Evolutionary conservation across 176 grass and related monocot species (phyloP), one percentile per base, ranked within the genome.

Genomic region (Saccharum officinarum): DNA sequence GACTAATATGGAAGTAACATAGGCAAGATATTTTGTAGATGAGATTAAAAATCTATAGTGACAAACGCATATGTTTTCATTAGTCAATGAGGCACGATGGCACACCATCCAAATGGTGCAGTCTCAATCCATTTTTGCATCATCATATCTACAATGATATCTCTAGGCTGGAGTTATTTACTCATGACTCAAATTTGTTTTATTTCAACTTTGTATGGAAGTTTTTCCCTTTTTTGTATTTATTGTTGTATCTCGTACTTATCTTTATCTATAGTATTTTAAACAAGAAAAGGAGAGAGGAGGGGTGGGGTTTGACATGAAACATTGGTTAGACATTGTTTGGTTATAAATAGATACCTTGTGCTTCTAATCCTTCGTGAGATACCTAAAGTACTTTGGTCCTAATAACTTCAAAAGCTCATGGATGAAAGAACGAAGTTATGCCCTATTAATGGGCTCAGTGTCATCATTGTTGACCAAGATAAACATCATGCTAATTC

Each of bases 391-490:
- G 14, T 70, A 41, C 4, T 41, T n/a, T 37, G n/a, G 12, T 42
- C 18, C 11, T 46, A 13, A 38, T 11, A 70, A 9, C 41, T 8
- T 67, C 50, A 0, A 9, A 75, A 67, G 15, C 10, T 26, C 8
- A 87, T 82, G 85, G 45, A 25, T 22, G 8, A n/a, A 40, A 49
- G 16, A 22, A 40, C 34, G 74, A 37, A 42, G 65, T 60, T 11
- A 28, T 0, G 0, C 4, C 34, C 44, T n/a, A 33, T 2, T 13
- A 0, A 54, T 74, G 33, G 22, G 17, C 59, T 76, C 25, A 13
- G 37, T 45, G 61, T 82, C 36, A 25, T 87, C 5, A 46, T 69
- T 6, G 40, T 87, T 33, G 71, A 87, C 66, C 61, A 82, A 76
- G 71, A 87, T 76, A 10, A 55, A 34, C 1, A 1, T 3, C 60